Evolutionary conservation across 192 early-diverging fungal genomes (phyloP).

Genomic region (Thamnidium elegans): DNA sequence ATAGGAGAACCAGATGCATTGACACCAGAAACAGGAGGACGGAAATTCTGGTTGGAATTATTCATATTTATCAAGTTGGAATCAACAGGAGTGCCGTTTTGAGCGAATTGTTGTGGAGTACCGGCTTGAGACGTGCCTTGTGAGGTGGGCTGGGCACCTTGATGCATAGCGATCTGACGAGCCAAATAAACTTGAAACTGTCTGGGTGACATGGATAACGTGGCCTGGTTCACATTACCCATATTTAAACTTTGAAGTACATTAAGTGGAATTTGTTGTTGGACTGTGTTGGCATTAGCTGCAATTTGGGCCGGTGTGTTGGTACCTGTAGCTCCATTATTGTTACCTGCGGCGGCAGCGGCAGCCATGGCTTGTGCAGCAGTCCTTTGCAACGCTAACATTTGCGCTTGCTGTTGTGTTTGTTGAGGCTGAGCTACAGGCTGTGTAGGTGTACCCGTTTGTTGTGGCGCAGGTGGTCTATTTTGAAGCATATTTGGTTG

Average conservation of each 20-base stretch:
- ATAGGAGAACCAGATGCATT: slow-evolving; percentile 9
- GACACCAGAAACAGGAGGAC: not conserved
- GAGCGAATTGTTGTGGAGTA: not conserved
- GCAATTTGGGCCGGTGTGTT: slow-evolving; percentile 10
- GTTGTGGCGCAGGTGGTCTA: slow-evolving; percentile 16
- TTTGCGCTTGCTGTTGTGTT: slow-evolving; percentile 2
- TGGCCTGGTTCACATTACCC: slow-evolving; percentile 11
- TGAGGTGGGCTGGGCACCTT: not conserved
- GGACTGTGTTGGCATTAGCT: slow-evolving; percentile 8
- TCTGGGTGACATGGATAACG: slow-evolving; percentile 11
- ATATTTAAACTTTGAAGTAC: slow-evolving; percentile 22
- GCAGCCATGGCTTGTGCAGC: slow-evolving; percentile 3
- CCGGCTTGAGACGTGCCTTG: not conserved
- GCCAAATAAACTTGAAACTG: slow-evolving; percentile 18
- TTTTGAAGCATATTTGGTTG: slow-evolving; percentile 26
- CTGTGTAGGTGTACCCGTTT: not conserved
- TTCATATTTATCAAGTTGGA: no score
- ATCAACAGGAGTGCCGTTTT: not conserved
- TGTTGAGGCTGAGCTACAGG: not conserved
- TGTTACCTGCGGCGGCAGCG: slow-evolving; percentile 4
- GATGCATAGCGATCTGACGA: slow-evolving; percentile 17
- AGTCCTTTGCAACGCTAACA: slow-evolving; percentile 18
- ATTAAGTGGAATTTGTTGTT: slow-evolving; percentile 27
- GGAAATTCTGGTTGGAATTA: not conserved
- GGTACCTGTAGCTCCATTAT: not conserved